Base-by-base conservation (phyloP, 345 rosid genomes). In the Arabis alpina region DNA sequence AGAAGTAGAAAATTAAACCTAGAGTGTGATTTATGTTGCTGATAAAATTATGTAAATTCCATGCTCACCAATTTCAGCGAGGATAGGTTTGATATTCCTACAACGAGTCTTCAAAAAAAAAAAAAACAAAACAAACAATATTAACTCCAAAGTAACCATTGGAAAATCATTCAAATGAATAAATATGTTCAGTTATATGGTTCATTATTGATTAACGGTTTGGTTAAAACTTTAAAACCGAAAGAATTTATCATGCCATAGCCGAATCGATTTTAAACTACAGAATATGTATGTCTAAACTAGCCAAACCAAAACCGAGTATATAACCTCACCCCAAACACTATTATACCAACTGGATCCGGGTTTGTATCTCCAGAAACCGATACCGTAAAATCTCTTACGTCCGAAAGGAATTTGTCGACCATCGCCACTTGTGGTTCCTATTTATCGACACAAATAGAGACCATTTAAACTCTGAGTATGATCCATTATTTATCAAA, bases 51-150 rank as follows among this genome's bases (percentile, higher is more conserved):
- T 16, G 16, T 19, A 19, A 23, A 23, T 23, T 19, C 1, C 10
- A 28, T 50, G 50, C 78, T 68, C 43, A 80, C 86, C 82, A 61
- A 81, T 57, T 19, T 61, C 78, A 2, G 84, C 78, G 13, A 83
- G 71, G 61, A 79, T 25, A 24, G 76, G 76, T 68, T 19, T 71
- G 63, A 81, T 4, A 60, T 83, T 70, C 23, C 51, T 10, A 11
- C 24, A 8, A 37, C 65, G 52, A 68, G 72, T 83, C 84, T 79
- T 55, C n/a, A 75, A 34, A 57, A 68, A 52, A 52, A 71, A 24
- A 51, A 27, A 9, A 34, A 49, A 24, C 1, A 39, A 55, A 73
- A 30, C 34, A 30, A 15, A 4, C 39, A 34, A 34, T 4, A 8
- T 34, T 2, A 7, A 34, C 11, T 13, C 36, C 44, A 44, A 10